Conservation (phyloP, 2,329 filamentous ascomycete species). For the Aspergillus viridinutans region DNA sequence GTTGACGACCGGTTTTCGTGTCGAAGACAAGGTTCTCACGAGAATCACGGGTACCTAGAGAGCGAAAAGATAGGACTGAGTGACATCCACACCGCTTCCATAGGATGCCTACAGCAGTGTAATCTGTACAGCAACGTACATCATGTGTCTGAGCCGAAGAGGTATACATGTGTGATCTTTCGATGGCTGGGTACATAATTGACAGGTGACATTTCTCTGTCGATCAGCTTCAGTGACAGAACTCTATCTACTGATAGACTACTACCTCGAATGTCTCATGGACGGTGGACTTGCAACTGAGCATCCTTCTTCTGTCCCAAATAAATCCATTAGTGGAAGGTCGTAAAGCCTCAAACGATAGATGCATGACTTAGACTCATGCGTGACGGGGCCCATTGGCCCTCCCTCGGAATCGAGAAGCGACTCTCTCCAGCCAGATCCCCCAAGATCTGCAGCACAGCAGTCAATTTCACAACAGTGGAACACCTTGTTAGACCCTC, state of each 20-base stretch:
- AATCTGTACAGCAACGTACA: not conserved
- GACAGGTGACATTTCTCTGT: not conserved
- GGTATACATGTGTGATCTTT: not conserved
- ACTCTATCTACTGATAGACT: not conserved
- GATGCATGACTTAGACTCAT: not conserved
- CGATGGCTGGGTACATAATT: not conserved
- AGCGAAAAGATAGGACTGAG: not conserved
- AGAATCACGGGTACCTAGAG: not conserved
- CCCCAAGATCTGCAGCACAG: not conserved
- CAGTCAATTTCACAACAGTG: not conserved
- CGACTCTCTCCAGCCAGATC: not conserved
- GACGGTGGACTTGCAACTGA: not conserved
- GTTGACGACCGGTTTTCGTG: not conserved
- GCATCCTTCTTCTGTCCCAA: not conserved
- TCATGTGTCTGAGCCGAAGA: not conserved
- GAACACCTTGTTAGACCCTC: not conserved
- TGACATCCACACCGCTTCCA: constrained; percentile 3
- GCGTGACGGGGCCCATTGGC: not conserved
- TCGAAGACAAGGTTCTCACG: not conserved
- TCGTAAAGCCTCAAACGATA: not conserved
- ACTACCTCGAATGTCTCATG: not conserved
- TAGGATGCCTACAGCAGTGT: constrained; percentile 1
- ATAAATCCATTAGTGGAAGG: not conserved
- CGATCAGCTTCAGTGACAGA: not conserved
- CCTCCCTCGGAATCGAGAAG: not conserved